phyloP scores from a whole-genome alignment of 78 protist species.

The Andalucia godoyi region DNA sequence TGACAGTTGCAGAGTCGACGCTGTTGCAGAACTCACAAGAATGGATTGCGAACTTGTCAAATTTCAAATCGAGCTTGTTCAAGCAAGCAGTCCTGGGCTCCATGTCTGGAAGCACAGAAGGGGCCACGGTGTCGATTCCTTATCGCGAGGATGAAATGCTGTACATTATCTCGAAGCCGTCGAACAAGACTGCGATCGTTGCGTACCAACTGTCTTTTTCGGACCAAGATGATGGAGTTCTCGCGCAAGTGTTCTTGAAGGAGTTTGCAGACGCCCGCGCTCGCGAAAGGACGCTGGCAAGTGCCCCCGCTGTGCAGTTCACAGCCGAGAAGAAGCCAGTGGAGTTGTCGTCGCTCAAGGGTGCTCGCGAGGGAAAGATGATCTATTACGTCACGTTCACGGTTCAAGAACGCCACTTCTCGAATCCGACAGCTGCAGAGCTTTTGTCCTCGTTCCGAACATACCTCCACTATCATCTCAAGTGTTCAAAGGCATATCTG shows the following conservation, averaged over 20 bases:
- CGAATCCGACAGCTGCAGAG: too few species aligned
- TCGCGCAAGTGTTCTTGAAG: background rate
- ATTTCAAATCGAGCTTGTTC: too few species aligned
- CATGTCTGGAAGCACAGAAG: too few species aligned
- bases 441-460: background rate
- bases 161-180: background rate
- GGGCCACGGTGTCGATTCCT: too few species aligned
- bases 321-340: background rate
- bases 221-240: background rate
- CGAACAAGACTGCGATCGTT: background rate
- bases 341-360: too few species aligned
- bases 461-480: background rate
- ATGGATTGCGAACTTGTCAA: too few species aligned
- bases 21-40: too few species aligned
- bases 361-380: too few species aligned
- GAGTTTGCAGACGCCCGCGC: background rate
- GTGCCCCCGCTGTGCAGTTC: background rate
- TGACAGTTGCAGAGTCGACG: too few species aligned
- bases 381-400: too few species aligned
- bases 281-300: background rate
- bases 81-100: too few species aligned
- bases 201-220: background rate
- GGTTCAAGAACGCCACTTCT: too few species aligned
- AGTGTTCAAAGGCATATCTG: background rate
- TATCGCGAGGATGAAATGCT: background rate